Evolutionary conservation across 352 stramenopile species (phyloP), one percentile per base, ranked within the genome.

Genomic region (Globisporangium solare): DNA sequence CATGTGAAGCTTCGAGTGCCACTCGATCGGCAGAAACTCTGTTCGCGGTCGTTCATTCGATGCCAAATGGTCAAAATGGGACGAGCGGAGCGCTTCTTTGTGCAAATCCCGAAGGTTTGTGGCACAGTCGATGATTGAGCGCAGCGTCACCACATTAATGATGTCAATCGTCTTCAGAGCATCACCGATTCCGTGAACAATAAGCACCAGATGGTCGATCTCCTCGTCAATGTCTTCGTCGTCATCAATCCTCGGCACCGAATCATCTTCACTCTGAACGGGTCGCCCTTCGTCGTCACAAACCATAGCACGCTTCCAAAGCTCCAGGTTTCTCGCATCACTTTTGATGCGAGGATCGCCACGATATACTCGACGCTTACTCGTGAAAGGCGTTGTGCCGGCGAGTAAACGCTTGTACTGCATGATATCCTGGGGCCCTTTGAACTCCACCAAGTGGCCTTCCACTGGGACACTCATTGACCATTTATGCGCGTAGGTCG

Each of bases 111-210:
- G 75, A 11, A 93, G 61, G 27, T 71, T 92, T 18, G 81, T 83
- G 0, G 82, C 72, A 45, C 77, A 92, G 61, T 93, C 85, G 24
- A 92, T 86, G 61, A 95, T 93, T 20, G 82, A 92, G 8, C 83
- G 77, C 31, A 92, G 58, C 24, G 76, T 89, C 49, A 90, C 79
- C 14, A 93, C 81, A 47, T 93, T 93, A 59, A 93, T 89, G 14
- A 91, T 64, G 56, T 94, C 83, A 47, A 90, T 83, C 18, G 82
- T 94, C 70, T 90, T 92, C 15, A 95, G 63, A 17, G 87, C 83
- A 45, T 95, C 88, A n/a, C 88, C 88, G 35, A 96, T 96, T 20
- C 88, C 88, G 54, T 96, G 88, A 3, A 96, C 83, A 31, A 96
- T 89, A 15, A 96, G 73, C 40, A 96, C 76, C 8, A 96, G 68